These are phyloP conservation scores for Annulohypoxylon maeteangense DNA, from an alignment of 495 filamentous ascomycete species.

Conservation along the genomic window DNA sequence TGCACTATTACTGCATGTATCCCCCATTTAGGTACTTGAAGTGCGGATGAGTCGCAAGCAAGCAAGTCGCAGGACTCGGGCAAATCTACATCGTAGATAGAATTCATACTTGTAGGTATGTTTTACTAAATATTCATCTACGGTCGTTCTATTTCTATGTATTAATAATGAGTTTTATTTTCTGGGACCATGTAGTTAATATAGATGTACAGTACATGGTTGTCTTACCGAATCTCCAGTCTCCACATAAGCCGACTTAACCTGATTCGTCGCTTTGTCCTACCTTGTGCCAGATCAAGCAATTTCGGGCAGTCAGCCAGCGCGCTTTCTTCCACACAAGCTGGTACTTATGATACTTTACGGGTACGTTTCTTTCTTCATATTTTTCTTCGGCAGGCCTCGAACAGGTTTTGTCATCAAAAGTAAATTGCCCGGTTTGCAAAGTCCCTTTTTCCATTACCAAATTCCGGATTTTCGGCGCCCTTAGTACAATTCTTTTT, in stretches of 20 bases:
- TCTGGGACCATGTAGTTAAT: not conserved
- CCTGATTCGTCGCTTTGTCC: constrained; percentile 45
- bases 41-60: constrained; percentile 16
- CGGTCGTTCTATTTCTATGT: not conserved
- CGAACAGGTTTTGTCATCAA: constrained; percentile 41
- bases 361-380: constrained; percentile 12
- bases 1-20: constrained; percentile 32
- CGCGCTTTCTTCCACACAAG: constrained; percentile 1
- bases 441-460: constrained; percentile 15
- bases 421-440: constrained; percentile 28
- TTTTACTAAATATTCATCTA: not conserved
- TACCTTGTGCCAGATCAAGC: constrained; percentile 45
- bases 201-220: constrained; percentile 8
- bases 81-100: not conserved
- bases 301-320: constrained; percentile 32
- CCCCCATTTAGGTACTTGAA: constrained; percentile 22
- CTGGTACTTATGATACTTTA: not conserved
- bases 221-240: constrained; percentile 12
- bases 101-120: constrained; percentile 1
- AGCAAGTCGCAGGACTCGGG: not conserved
- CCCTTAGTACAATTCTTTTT: not conserved
- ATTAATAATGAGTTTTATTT: constrained; percentile 2
- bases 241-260: constrained; percentile 15
- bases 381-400: constrained; percentile 16
- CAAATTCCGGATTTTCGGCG: constrained; percentile 34